phyloP scores from a whole-genome alignment of 768 basidiomycete genomes.

The Boletus sp. region DNA sequence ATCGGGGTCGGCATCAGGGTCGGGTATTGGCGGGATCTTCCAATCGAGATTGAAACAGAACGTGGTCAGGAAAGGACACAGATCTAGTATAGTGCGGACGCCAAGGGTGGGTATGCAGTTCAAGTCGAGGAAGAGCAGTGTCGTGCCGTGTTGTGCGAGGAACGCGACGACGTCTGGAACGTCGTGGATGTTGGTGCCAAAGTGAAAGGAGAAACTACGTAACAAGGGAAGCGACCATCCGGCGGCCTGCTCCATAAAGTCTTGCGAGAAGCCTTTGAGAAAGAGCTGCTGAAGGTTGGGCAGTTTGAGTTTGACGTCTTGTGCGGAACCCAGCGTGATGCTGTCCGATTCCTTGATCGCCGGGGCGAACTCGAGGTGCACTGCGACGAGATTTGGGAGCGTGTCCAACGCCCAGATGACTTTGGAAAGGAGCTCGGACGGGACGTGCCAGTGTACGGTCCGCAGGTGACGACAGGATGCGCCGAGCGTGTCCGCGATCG shows the following conservation, averaged over 20 bases:
- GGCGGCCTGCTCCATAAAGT: slow-evolving; percentile 66
- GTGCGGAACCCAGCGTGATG: slow-evolving; percentile 59
- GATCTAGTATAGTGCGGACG: slow-evolving; percentile 56
- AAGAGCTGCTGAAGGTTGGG: slow-evolving; percentile 61
- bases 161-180: slow-evolving; percentile 61
- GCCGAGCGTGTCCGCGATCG: slow-evolving; percentile 63
- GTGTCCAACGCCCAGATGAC: slow-evolving; percentile 72
- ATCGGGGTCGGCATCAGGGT: slow-evolving; percentile 17
- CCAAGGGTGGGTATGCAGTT: slow-evolving; percentile 57
- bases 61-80: slow-evolving; percentile 59
- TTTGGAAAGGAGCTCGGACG: slow-evolving; percentile 54
- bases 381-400: slow-evolving; percentile 54
- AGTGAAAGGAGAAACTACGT: slow-evolving; percentile 54
- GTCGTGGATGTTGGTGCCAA: slow-evolving; percentile 36
- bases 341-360: slow-evolving; percentile 38
- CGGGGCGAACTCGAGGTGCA: slow-evolving; percentile 50
- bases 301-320: slow-evolving; percentile 51
- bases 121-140: slow-evolving; percentile 65
- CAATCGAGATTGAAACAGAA: slow-evolving; percentile 79
- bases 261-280: slow-evolving; percentile 56
- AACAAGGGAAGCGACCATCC: slow-evolving; percentile 69
- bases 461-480: slow-evolving; percentile 51
- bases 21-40: slow-evolving; percentile 40
- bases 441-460: slow-evolving; percentile 61
- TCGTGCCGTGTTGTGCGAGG: slow-evolving; percentile 54